Evolutionary conservation across 164 flowering plant genomes (phyloP).

Genomic region (Berberis vulgaris): DNA sequence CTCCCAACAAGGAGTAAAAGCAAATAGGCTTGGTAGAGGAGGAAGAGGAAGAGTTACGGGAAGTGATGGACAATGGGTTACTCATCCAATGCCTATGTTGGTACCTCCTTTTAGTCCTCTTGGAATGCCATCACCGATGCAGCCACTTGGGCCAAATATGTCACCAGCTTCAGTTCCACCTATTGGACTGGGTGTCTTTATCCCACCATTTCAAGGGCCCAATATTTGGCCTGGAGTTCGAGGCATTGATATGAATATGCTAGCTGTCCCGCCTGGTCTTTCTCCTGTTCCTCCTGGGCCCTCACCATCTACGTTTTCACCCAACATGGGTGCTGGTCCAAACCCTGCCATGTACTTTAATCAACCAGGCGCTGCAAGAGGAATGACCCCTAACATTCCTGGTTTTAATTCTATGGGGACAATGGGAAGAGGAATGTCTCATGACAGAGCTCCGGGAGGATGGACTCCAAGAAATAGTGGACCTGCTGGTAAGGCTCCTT

Average conservation of each 20-base stretch:
- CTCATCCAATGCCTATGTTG: conserved; percentile 57
- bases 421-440: conserved; percentile 49
- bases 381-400: conserved; percentile 41
- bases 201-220: conserved; percentile 76
- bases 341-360: conserved; percentile 62
- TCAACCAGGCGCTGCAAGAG: conserved; percentile 66
- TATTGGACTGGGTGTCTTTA: conserved; percentile 62
- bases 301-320: conserved; percentile 61
- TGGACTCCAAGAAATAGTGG: conserved; percentile 73
- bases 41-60: conserved; percentile 73
- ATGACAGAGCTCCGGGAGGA: conserved; percentile 56
- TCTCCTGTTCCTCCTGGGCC: conserved; percentile 68
- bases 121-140: conserved; percentile 78
- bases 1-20: conserved; percentile 50
- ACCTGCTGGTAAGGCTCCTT: conserved; percentile 93
- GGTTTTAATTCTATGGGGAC: conserved; percentile 48
- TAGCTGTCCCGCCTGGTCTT: conserved; percentile 61
- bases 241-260: conserved; percentile 71
- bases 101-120: conserved; percentile 84
- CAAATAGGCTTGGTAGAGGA: conserved; percentile 61
- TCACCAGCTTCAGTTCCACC: conserved; percentile 90
- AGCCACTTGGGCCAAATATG: conserved; percentile 63
- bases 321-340: conserved; percentile 48
- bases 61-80: conserved; percentile 66
- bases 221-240: conserved; percentile 87